Evolutionary conservation across 257 asterid genomes (phyloP), one percentile per base, ranked within the genome.

Genomic region (Solanum virginianum): DNA sequence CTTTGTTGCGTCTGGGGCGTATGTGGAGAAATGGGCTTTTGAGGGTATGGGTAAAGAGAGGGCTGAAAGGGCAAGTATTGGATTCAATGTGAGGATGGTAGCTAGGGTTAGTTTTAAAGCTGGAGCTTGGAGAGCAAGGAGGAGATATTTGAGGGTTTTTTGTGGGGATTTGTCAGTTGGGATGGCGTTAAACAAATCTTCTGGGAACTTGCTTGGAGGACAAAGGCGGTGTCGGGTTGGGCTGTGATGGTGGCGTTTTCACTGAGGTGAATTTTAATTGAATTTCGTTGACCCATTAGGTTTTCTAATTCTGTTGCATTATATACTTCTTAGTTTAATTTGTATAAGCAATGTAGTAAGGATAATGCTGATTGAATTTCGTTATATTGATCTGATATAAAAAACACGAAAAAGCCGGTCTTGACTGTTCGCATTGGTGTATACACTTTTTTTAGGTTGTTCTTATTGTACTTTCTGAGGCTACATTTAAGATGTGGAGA

Each of bases 161-260:
- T 96, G 99, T 36, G 98, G 93, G 15, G 93, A 90, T 86, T 89
- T 95, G 88, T 14, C 77, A 0, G 94, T 96, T 45, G 91, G 86
- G 22, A 13, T 93, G 41, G 84, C 94, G 10, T 45, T 20, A 84
- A 90, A 89, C 60, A 88, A 89, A 10, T 86, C 82, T 29, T 72
- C 88, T 14, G 99, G 97, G 29, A 80, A 89, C 14, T 88, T 96
- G 65, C 87, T 84, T 3, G 91, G 93, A 45, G 97, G 91, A 13
- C 89, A 94, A 2, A 89, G 43, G 88, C 92, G 90, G 86, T 95
- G 99, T 86, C 89, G 93, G n/a, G 97, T 92, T 15, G 98, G 97
- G 65, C 69, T 95, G 85, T 95, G 94, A 63, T 83, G 65, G 56
- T 80, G 53, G 74, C 53, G 10, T 59, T 81, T 41, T 39, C 55